These are phyloP conservation scores for Talaromyces islandicus DNA, from an alignment of 2,329 filamentous ascomycete species.

Conservation along the genomic window DNA sequence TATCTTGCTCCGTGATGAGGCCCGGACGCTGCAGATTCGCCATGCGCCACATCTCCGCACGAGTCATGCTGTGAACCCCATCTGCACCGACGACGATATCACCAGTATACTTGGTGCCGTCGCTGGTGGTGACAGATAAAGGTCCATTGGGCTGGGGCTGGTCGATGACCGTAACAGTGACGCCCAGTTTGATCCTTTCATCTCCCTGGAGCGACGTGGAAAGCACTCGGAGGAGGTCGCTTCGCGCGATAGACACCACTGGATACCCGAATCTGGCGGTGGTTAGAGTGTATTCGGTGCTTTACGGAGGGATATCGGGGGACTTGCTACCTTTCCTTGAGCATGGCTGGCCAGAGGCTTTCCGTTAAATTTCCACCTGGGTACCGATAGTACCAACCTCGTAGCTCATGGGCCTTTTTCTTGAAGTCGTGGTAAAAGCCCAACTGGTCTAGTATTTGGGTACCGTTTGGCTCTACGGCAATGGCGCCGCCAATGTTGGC, in stretches of 20 bases:
- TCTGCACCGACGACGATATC: constrained; percentile 17
- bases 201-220: not conserved
- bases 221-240: not conserved
- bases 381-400: too few relatives aligned
- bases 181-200: not conserved
- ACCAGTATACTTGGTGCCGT: constrained; percentile 15
- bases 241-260: not conserved
- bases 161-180: not conserved
- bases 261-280: not conserved
- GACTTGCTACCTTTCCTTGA: too few relatives aligned
- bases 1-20: not conserved
- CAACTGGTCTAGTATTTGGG: not conserved
- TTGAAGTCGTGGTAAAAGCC: not conserved
- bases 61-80: constrained; percentile 14
- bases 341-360: too few relatives aligned
- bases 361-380: too few relatives aligned
- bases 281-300: not conserved
- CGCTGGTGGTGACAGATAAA: not conserved
- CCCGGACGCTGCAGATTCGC: not conserved
- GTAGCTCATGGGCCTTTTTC: not conserved
- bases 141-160: not conserved
- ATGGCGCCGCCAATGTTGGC: not conserved
- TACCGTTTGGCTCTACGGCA: not conserved
- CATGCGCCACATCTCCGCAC: constrained; percentile 6
- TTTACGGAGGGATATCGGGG: too few relatives aligned